These are phyloP conservation scores for Nothophoma quercina DNA, from an alignment of 2,329 filamentous ascomycete genomes.

Conservation along the genomic window DNA sequence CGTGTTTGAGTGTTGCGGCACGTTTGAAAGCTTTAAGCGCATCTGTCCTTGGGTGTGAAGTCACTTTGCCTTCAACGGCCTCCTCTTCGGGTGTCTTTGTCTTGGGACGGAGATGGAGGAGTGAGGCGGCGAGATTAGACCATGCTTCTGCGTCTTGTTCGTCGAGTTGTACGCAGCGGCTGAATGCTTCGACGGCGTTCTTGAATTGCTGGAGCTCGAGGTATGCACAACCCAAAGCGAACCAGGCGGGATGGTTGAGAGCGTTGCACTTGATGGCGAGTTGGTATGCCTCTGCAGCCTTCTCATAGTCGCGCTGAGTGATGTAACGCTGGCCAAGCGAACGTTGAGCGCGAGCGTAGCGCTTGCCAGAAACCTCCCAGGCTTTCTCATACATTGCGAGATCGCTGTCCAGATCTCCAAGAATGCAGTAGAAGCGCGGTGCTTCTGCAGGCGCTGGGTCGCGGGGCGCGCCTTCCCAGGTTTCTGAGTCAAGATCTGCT, in stretches of 20 bases:
- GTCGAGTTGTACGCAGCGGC: conserved; percentile 81
- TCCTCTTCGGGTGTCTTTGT: conserved; percentile 46
- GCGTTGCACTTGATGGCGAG: conserved; percentile 81
- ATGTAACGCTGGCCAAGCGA: conserved; percentile 84
- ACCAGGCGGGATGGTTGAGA: conserved; percentile 85
- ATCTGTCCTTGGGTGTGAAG: conserved; percentile 66
- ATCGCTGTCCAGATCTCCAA: conserved; percentile 86
- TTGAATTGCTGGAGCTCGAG: conserved; percentile 79
- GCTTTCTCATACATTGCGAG: conserved; percentile 80
- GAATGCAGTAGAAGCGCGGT: conserved; percentile 87
- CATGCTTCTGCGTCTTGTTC: conserved; percentile 91
- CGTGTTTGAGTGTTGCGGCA: conserved; percentile 81
- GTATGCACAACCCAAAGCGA: conserved; percentile 85
- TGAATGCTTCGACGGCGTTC: conserved; percentile 83
- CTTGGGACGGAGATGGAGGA: conserved; percentile 71
- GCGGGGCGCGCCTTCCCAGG: conserved; percentile 72
- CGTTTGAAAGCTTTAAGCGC: conserved; percentile 86
- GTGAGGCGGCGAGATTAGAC: conserved; percentile 89
- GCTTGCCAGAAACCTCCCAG: conserved; percentile 82
- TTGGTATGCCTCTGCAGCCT: conserved; percentile 79
- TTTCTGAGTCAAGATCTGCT: conserved; percentile 55
- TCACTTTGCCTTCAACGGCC: conserved; percentile 24
- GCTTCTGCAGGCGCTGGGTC: conserved; percentile 79
- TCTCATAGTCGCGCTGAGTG: conserved; percentile 68
- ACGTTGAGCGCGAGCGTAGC: conserved; percentile 87